Evolutionary conservation across 2,329 filamentous ascomycete genomes (phyloP).

Genomic region (Colletotrichum somersetense): DNA sequence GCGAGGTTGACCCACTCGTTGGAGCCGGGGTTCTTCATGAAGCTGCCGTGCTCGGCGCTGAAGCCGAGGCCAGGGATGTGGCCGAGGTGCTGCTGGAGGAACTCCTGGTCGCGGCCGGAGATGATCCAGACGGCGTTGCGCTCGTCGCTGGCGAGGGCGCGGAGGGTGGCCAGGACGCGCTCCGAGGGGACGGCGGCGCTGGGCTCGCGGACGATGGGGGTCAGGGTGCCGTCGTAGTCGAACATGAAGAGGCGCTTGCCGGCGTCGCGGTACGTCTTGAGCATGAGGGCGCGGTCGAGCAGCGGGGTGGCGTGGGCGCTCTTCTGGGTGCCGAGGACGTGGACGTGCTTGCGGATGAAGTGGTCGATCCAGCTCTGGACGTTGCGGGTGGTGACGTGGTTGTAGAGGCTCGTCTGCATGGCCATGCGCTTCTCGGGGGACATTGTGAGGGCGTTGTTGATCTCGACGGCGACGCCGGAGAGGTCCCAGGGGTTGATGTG

Average conservation of each 20-base stretch:
- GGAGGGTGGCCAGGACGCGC: conserved; percentile 83
- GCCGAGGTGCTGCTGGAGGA: conserved; percentile 91
- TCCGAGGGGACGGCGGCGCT: conserved; percentile 89
- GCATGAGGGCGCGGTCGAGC: conserved; percentile 79
- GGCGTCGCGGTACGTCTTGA: conserved; percentile 80
- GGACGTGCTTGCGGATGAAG: conserved; percentile 83
- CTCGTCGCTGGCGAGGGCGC: conserved; percentile 81
- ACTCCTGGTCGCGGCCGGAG: conserved; percentile 91
- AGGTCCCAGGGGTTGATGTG: conserved; percentile 98
- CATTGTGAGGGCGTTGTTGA: conserved; percentile 86
- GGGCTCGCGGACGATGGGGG: conserved; percentile 93
- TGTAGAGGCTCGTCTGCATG: conserved; percentile 82
- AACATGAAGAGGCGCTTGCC: conserved; percentile 95
- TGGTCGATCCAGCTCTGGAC: conserved; percentile 88
- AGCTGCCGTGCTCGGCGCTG: conserved; percentile 96
- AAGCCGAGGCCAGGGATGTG: conserved; percentile 91
- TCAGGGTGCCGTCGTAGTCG: conserved; percentile 97
- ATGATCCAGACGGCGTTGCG: conserved; percentile 98
- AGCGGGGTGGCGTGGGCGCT: conserved; percentile 83
- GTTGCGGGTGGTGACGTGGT: conserved; percentile 86
- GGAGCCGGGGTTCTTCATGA: conserved; percentile 84
- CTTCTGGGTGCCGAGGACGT: conserved; percentile 82
- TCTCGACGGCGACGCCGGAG: conserved; percentile 83
- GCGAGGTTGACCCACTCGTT: conserved; percentile 91
- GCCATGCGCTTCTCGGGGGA: conserved; percentile 71